A percentile compares a stretch with the other conserved stretches of the same genome.
phyloP scores from a whole-genome alignment of 1,284 basidiomycete species.

The Sporisorium iseilematis-ciliati region DNA sequence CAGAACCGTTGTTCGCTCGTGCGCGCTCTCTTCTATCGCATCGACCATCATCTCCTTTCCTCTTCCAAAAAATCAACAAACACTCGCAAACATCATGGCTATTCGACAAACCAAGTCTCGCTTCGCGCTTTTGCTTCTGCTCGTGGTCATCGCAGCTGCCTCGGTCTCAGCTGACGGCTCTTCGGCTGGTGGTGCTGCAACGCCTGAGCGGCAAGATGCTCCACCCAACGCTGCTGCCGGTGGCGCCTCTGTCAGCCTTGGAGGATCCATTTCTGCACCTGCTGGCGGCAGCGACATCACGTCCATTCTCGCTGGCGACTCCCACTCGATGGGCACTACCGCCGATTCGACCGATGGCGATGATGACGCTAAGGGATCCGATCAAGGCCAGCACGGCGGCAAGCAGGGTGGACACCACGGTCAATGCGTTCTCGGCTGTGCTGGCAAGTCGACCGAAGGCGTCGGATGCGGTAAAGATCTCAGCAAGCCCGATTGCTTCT shows the following conservation, averaged over 20 bases:
- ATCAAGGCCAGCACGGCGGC: not conserved
- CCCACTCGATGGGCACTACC: constrained; percentile 20
- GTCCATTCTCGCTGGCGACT: constrained; percentile 16
- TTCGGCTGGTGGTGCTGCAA: not conserved
- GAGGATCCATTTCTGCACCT: constrained; percentile 30
- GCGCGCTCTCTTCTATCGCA: not conserved
- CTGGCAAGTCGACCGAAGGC: constrained; percentile 26
- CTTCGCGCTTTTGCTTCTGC: constrained; percentile 13
- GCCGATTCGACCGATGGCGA: constrained; percentile 35
- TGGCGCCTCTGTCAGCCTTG: not conserved
- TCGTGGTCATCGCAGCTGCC: constrained; percentile 8
- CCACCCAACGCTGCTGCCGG: constrained; percentile 5
- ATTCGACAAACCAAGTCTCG: not conserved
- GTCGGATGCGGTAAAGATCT: constrained; percentile 43
- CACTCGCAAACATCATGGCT: not conserved
- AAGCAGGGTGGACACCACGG: constrained; percentile 17
- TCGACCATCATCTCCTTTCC: not conserved
- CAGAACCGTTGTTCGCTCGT: not conserved
- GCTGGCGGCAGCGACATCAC: constrained; percentile 24
- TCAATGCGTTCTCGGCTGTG: constrained; percentile 37
- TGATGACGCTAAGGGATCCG: constrained; percentile 7
- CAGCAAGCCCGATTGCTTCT: constrained; percentile 46
- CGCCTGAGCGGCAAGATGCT: constrained; percentile 9
- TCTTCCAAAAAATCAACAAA: not conserved
- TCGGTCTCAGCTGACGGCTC: constrained; percentile 4